These are phyloP conservation scores for Colletotrichum sp. DNA, from an alignment of 2,329 filamentous ascomycete species.

Conservation along the genomic window DNA sequence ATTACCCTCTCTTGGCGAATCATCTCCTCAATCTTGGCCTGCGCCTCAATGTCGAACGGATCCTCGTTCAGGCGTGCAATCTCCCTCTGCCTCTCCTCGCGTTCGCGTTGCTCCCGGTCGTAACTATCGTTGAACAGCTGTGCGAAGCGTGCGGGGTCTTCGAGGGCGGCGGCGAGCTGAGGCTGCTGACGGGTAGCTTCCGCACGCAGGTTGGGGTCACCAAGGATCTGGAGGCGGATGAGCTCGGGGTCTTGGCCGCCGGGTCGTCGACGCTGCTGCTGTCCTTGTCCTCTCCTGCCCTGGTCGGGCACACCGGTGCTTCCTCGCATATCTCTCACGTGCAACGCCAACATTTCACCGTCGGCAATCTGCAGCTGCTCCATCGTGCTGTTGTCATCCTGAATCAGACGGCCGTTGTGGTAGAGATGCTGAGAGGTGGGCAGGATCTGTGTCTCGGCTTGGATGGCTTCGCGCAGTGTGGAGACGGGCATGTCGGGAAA, in stretches of 20 bases:
- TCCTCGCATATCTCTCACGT: slow-evolving; percentile 69
- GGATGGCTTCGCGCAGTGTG: slow-evolving; percentile 86
- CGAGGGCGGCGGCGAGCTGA: slow-evolving; percentile 76
- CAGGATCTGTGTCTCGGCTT: slow-evolving; percentile 80
- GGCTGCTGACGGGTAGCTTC: slow-evolving; percentile 77
- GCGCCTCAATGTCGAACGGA: slow-evolving; percentile 91
- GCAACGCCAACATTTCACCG: slow-evolving; percentile 90
- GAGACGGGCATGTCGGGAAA: slow-evolving; percentile 82
- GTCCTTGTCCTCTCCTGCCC: slow-evolving; percentile 41
- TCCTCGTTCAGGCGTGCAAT: slow-evolving; percentile 90
- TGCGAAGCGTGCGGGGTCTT: slow-evolving; percentile 78
- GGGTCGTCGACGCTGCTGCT: slow-evolving; percentile 36
- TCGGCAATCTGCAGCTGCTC: slow-evolving; percentile 81
- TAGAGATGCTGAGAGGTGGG: slow-evolving; percentile 81
- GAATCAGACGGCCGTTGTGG: slow-evolving; percentile 83
- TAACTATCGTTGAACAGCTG: slow-evolving; percentile 73
- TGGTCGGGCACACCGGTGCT: slow-evolving; percentile 44
- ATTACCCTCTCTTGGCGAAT: slow-evolving; percentile 94
- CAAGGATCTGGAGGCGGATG: slow-evolving; percentile 81
- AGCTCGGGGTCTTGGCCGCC: slow-evolving; percentile 74
- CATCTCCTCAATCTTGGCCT: slow-evolving; percentile 93
- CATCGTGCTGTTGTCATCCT: slow-evolving; percentile 79
- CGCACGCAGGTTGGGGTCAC: slow-evolving; percentile 74
- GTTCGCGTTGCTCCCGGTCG: slow-evolving; percentile 73
- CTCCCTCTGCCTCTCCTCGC: slow-evolving; percentile 79